These are phyloP conservation scores for Polyplosphaeria fusca DNA, from an alignment of 495 filamentous ascomycete genomes.

Conservation along the genomic window DNA sequence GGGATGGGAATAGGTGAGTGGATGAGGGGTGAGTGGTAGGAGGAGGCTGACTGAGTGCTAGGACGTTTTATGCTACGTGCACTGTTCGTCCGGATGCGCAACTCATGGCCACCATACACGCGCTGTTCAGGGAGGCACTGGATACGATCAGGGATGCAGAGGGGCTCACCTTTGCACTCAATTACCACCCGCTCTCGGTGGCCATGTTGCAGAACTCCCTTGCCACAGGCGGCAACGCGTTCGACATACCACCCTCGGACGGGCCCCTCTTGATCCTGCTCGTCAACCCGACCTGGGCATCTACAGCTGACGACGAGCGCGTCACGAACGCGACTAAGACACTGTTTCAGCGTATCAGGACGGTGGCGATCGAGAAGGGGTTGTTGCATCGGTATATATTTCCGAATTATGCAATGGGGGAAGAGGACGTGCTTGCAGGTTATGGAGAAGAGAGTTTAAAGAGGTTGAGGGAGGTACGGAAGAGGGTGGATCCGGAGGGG, in stretches of 20 bases:
- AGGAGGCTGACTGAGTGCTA: too few species aligned
- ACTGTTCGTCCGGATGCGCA: background rate
- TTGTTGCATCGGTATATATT: slow-evolving; percentile 11
- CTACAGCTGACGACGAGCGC: slow-evolving; percentile 9
- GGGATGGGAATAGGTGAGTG: too few species aligned
- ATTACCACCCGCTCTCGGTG: background rate
- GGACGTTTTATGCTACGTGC: background rate
- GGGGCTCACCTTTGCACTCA: background rate
- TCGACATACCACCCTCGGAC: slow-evolving; percentile 25
- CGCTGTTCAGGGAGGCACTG: background rate
- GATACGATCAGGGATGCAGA: background rate
- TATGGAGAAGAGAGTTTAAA: slow-evolving; percentile 43
- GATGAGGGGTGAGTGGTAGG: too few species aligned
- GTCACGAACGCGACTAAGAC: background rate
- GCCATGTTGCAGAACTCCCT: slow-evolving; percentile 1
- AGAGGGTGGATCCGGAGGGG: slow-evolving; percentile 43
- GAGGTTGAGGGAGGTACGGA: slow-evolving; percentile 38
- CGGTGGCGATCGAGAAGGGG: background rate
- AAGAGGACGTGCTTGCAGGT: slow-evolving; percentile 4
- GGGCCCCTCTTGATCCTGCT: slow-evolving; percentile 36
- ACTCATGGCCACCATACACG: background rate
- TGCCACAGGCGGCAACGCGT: slow-evolving; percentile 32
- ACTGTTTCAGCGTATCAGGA: background rate
- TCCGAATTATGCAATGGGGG: slow-evolving; percentile 13
- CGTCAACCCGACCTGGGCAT: slow-evolving; percentile 36